These are phyloP conservation scores for Marasmius oreades DNA, from an alignment of 1,284 basidiomycete genomes.

Conservation along the genomic window DNA sequence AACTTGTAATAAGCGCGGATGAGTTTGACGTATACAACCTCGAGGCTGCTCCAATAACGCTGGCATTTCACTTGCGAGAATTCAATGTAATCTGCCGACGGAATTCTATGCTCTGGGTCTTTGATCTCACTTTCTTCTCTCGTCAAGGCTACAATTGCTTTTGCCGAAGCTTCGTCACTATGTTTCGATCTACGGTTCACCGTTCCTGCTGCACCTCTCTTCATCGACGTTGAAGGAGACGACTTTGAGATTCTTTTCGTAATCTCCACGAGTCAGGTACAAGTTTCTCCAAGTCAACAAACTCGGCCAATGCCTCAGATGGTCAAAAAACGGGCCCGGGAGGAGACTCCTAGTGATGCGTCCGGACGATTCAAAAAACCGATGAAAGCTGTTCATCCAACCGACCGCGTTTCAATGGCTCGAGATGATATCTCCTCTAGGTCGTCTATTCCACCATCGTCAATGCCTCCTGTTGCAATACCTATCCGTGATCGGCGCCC, in stretches of 20 bases:
- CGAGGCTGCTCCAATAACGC: conserved; percentile 51
- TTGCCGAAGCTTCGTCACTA: conserved; percentile 65
- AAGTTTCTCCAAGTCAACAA: conserved; percentile 30
- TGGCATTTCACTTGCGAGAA: conserved; percentile 77
- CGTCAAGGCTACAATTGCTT: conserved; percentile 67
- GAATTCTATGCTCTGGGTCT: conserved; percentile 18
- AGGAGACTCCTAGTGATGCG: conserved; percentile 30
- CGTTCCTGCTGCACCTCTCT: conserved; percentile 65
- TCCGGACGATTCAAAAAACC: conserved; percentile 42
- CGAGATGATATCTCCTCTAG: conserved; percentile 24
- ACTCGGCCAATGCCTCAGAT: conserved; percentile 20
- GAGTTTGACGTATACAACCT: conserved; percentile 77
- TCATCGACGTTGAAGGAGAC: conserved; percentile 68
- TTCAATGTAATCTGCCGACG: conserved; percentile 56
- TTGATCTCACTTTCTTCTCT: conserved; percentile 9
- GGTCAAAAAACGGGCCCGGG: conserved; percentile 40
- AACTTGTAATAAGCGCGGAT: conserved; percentile 66
- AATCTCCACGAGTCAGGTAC: conserved; percentile 67
- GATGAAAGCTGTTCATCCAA: conserved; percentile 55
- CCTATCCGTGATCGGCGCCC: too few species aligned
- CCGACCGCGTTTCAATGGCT: conserved; percentile 30
- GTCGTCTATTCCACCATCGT: conserved; percentile 19
- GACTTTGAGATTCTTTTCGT: conserved; percentile 62
- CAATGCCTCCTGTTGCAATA: conserved; percentile 3
- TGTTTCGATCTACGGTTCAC: conserved; percentile 72